phyloP scores from a whole-genome alignment of 2,329 filamentous ascomycete species.

The Nigrospora osmanthi region DNA sequence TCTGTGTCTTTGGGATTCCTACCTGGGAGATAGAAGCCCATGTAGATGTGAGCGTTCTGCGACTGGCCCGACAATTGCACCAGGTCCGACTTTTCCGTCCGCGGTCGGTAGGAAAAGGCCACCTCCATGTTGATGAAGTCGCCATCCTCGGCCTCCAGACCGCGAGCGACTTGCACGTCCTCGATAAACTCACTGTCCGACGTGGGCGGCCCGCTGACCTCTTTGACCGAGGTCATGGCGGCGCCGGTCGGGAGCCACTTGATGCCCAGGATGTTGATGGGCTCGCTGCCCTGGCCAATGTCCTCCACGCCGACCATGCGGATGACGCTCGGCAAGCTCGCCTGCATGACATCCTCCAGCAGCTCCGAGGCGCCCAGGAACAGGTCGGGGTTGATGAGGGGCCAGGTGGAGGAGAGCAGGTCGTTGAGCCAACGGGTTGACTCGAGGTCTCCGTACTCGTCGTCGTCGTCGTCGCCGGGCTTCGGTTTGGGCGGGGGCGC shows the following conservation, averaged over 20 bases:
- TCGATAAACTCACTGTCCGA: too few species aligned
- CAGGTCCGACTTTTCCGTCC: background rate
- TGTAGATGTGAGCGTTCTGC: background rate
- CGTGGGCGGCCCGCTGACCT: too few species aligned
- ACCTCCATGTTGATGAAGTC: slow-evolving; percentile 1
- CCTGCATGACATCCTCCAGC: slow-evolving; percentile 1
- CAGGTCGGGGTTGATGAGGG: background rate
- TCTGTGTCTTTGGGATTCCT: background rate
- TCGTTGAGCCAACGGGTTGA: slow-evolving; percentile 1
- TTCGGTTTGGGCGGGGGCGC: too few species aligned
- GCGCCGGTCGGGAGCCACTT: slow-evolving; percentile 1
- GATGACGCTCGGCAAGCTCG: background rate
- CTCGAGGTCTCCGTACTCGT: background rate
- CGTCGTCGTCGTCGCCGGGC: background rate
- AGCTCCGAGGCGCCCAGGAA: background rate
- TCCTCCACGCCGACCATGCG: slow-evolving; percentile 1
- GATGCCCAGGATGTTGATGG: slow-evolving; percentile 1
- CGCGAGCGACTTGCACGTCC: background rate
- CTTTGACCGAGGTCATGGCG: background rate
- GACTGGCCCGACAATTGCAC: background rate
- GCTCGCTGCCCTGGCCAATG: background rate
- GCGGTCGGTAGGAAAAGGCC: background rate
- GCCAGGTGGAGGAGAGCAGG: background rate
- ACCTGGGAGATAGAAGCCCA: slow-evolving; percentile 1
- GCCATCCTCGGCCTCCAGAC: background rate